These are phyloP conservation scores for Protomyces inouyei DNA, from an alignment of 1,139 yeast species.

Conservation along the genomic window DNA sequence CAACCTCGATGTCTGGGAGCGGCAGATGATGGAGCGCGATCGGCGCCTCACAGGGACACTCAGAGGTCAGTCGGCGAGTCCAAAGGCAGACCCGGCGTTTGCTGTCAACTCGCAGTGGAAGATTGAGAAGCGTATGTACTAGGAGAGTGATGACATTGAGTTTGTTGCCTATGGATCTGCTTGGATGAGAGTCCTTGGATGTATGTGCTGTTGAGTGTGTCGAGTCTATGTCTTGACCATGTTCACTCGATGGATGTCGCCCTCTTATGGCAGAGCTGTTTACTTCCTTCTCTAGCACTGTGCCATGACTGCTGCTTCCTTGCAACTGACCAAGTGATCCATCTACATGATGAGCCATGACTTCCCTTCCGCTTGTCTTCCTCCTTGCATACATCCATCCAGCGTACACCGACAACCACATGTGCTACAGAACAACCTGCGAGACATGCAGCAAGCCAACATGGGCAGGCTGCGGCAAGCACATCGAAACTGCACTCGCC, in stretches of 20 bases:
- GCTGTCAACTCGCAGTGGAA: slow-evolving; percentile 26
- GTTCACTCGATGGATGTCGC: too few species aligned
- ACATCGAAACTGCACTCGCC: slow-evolving; percentile 19
- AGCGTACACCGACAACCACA: not conserved
- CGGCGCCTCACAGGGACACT: slow-evolving; percentile 26
- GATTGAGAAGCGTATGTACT: slow-evolving; percentile 7
- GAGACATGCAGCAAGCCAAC: slow-evolving; percentile 18
- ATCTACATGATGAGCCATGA: too few species aligned
- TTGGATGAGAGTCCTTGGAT: too few species aligned
- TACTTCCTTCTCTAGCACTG: too few species aligned
- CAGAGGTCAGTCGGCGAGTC: slow-evolving; percentile 18
- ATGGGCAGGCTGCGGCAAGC: slow-evolving; percentile 26
- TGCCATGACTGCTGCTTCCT: too few species aligned
- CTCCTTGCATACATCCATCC: too few species aligned
- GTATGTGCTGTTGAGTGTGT: too few species aligned
- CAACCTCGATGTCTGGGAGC: slow-evolving; percentile 26
- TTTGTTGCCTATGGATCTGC: too few species aligned
- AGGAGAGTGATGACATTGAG: not conserved
- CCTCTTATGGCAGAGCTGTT: too few species aligned
- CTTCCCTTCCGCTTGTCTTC: too few species aligned
- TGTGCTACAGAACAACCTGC: slow-evolving; percentile 20
- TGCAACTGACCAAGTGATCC: too few species aligned
- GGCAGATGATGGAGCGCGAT: slow-evolving; percentile 29
- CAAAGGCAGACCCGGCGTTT: slow-evolving; percentile 20
- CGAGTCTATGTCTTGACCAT: too few species aligned